phyloP scores from a whole-genome alignment of 2,329 filamentous ascomycete species.

The Rhynchosporium graminicola region DNA sequence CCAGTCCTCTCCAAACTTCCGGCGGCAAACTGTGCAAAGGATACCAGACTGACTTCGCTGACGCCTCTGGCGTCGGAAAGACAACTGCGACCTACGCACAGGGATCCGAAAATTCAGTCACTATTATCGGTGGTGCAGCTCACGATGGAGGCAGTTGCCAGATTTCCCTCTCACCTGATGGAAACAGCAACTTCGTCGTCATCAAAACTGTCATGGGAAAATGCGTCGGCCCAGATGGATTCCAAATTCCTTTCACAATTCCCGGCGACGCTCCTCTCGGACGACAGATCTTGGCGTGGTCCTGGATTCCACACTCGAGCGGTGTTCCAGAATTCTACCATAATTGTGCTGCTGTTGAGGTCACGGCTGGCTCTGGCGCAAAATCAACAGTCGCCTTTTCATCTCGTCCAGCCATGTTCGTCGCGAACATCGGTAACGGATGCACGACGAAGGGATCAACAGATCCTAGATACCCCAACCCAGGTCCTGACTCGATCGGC shows the following conservation, averaged over 20 bases:
- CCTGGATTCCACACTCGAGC: not conserved
- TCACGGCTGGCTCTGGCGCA: not conserved
- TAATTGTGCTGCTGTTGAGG: not conserved
- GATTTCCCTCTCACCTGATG: not conserved
- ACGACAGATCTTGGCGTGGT: not conserved
- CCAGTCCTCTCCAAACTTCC: not conserved
- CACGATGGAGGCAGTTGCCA: constrained; percentile 8
- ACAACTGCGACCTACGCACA: not conserved
- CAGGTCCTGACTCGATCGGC: not conserved
- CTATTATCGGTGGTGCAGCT: not conserved
- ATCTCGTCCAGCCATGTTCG: not conserved
- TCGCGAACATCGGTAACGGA: constrained; percentile 11
- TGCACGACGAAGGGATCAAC: not conserved
- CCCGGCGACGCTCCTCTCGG: constrained; percentile 1
- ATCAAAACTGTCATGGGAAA: not conserved
- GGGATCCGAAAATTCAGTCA: not conserved
- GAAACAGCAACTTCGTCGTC: not conserved
- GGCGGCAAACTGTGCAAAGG: constrained; percentile 7
- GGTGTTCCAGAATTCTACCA: constrained; percentile 4
- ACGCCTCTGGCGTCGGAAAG: not conserved
- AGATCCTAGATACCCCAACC: not conserved
- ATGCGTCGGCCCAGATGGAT: not conserved
- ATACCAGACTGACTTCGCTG: not conserved
- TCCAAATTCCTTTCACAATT: not conserved
- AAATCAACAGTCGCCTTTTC: not conserved